Percentiles rank a stretch among this genome's conserved stretches.
These are phyloP conservation scores for Carex littledalei DNA, from an alignment of 176 grass and related monocot species.

Conservation along the genomic window DNA sequence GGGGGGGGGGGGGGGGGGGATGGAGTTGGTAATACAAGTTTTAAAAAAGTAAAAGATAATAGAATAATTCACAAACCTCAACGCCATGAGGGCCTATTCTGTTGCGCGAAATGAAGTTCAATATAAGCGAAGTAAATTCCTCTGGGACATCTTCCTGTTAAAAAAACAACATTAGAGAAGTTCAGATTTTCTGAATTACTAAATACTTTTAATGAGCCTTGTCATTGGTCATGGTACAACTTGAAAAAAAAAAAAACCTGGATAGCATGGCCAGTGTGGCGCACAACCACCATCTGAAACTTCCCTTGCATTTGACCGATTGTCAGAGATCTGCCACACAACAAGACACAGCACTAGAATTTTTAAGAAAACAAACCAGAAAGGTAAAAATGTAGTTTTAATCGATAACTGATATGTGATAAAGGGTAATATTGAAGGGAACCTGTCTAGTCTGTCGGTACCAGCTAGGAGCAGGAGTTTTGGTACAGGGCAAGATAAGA, in stretches of 20 bases:
- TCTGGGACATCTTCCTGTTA: slow-evolving; percentile 96
- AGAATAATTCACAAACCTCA: slow-evolving; percentile 45
- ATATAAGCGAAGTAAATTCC: slow-evolving; percentile 77
- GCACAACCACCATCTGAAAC: slow-evolving; percentile 85
- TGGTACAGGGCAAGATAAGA: slow-evolving; percentile 88
- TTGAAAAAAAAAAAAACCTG: slow-evolving; percentile 53
- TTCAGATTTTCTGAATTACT: slow-evolving; percentile 10
- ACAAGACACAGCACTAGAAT: slow-evolving; percentile 15
- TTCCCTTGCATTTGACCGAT: slow-evolving; percentile 99
- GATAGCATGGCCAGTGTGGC: slow-evolving; percentile 94
- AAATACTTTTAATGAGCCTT: not conserved
- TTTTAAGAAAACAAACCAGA: not conserved
- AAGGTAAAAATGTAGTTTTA: not conserved
- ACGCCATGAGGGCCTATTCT: slow-evolving; percentile 78
- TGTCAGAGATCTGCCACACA: slow-evolving; percentile 70
- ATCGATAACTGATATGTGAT: not conserved
- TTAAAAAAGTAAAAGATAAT: not conserved
- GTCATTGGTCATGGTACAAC: not conserved
- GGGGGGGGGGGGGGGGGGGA: not conserved
- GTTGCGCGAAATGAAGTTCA: slow-evolving; percentile 89
- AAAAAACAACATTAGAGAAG: not conserved
- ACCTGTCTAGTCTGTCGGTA: slow-evolving; percentile 97
- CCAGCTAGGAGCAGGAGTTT: slow-evolving; percentile 91
- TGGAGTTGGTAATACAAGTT: not conserved
- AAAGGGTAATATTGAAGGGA: slow-evolving; percentile 20